phyloP scores from a whole-genome alignment of 1,284 basidiomycete genomes.

The Boletus semigastroideus region DNA sequence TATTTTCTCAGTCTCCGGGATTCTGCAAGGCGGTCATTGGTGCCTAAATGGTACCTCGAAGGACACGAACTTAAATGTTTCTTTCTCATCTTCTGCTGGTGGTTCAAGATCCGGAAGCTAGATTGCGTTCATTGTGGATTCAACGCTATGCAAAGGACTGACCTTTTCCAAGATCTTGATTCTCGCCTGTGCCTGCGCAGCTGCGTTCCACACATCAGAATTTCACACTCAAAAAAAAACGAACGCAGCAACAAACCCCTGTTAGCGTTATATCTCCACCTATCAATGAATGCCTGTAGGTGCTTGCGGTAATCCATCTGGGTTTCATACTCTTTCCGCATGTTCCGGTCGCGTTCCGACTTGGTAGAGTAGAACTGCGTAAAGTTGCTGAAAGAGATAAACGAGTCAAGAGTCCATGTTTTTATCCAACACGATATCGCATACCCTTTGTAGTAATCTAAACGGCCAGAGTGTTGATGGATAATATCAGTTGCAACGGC shows the following conservation, averaged over 20 bases:
- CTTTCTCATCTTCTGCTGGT: slow-evolving; percentile 87
- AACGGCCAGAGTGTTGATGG: slow-evolving; percentile 91
- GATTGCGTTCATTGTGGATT: background rate
- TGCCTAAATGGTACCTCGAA: background rate
- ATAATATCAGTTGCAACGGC: slow-evolving; percentile 96
- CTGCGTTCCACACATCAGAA: slow-evolving; percentile 36
- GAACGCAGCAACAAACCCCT: slow-evolving; percentile 47
- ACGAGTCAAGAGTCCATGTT: background rate
- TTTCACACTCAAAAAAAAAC: background rate
- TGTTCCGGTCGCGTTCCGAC: slow-evolving; percentile 88
- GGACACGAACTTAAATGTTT: slow-evolving; percentile 72
- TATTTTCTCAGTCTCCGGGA: slow-evolving; percentile 94
- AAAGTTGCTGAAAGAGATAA: slow-evolving; percentile 79
- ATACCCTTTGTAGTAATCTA: slow-evolving; percentile 93
- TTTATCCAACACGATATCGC: slow-evolving; percentile 5
- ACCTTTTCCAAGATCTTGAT: slow-evolving; percentile 98
- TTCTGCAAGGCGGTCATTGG: slow-evolving; percentile 42
- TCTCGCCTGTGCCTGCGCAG: slow-evolving; percentile 92
- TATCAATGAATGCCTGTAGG: slow-evolving; percentile 95
- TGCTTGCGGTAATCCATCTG: slow-evolving; percentile 95
- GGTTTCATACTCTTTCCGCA: slow-evolving; percentile 93
- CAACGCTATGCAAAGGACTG: background rate
- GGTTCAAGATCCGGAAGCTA: slow-evolving; percentile 90
- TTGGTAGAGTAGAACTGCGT: slow-evolving; percentile 99
- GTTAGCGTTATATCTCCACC: slow-evolving; percentile 95